These are phyloP conservation scores for Vickermania spadyakhi DNA, from an alignment of 208 protist genomes.

Conservation along the genomic window DNA sequence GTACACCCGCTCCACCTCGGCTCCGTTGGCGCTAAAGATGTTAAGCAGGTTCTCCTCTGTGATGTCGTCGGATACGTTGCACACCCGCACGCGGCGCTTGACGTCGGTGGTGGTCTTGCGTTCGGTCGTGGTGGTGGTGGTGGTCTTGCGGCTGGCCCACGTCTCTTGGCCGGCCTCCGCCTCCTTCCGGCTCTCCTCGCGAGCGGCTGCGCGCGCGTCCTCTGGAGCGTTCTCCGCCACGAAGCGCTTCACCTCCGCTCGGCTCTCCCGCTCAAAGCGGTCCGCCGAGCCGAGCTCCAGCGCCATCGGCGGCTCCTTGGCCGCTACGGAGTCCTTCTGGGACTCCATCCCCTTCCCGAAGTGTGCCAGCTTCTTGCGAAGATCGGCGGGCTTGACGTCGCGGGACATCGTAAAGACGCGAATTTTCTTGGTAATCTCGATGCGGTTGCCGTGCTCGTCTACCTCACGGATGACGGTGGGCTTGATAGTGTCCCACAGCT, in stretches of 20 bases:
- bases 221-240: constrained; percentile 71
- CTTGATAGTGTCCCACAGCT: background rate
- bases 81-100: constrained; percentile 50
- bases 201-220: constrained; percentile 21
- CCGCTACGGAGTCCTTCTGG: constrained; percentile 26
- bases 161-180: constrained; percentile 27
- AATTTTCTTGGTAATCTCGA: constrained; percentile 60
- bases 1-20: constrained; percentile 40
- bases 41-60: constrained; percentile 57
- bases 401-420: constrained; percentile 49
- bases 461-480: constrained; percentile 9
- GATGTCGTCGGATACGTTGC: constrained; percentile 79
- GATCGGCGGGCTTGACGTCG: constrained; percentile 28
- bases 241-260: constrained; percentile 63
- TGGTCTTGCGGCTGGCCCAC: constrained; percentile 25
- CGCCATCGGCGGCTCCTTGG: constrained; percentile 52
- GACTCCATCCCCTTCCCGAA: constrained; percentile 47
- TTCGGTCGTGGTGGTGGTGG: constrained; percentile 17
- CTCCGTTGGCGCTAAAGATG: constrained; percentile 59
- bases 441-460: constrained; percentile 48
- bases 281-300: constrained; percentile 74
- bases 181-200: constrained; percentile 22
- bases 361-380: constrained; percentile 33
- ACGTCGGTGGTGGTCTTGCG: constrained; percentile 15
- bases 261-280: constrained; percentile 56